Percentiles rank a stretch among this genome's conserved stretches.
phyloP scores from a whole-genome alignment of 1,139 yeast species.

The Scheffersomyces parashehatae region DNA sequence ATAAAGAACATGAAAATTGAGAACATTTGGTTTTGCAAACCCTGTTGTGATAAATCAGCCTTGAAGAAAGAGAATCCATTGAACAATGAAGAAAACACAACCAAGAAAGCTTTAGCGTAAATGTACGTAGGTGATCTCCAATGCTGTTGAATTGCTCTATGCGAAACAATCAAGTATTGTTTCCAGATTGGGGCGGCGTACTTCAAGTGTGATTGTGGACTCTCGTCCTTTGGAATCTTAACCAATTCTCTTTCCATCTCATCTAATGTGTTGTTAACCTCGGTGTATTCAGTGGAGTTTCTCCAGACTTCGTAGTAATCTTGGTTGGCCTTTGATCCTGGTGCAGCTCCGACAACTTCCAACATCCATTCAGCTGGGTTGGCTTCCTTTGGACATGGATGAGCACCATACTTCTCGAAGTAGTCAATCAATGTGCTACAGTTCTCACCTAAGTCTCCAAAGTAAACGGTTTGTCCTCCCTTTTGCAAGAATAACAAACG shows the following conservation, averaged over 20 bases:
- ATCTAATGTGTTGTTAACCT: slow-evolving; percentile 41
- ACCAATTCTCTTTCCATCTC: slow-evolving; percentile 47
- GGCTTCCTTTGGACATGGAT: slow-evolving; percentile 56
- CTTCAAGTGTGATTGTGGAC: slow-evolving; percentile 31
- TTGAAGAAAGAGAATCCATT: slow-evolving; percentile 77
- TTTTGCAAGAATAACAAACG: slow-evolving; percentile 67
- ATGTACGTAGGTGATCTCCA: slow-evolving; percentile 93
- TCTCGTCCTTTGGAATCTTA: slow-evolving; percentile 34
- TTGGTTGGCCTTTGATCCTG: slow-evolving; percentile 65
- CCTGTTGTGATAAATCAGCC: slow-evolving; percentile 60
- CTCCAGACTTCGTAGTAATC: slow-evolving; percentile 71
- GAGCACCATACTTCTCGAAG: slow-evolving; percentile 71
- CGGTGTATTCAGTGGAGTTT: slow-evolving; percentile 53
- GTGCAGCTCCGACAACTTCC: slow-evolving; percentile 79
- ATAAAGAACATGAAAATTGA: slow-evolving; percentile 57
- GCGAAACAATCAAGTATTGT: slow-evolving; percentile 55
- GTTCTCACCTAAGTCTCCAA: slow-evolving; percentile 74
- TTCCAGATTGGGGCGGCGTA: slow-evolving; percentile 48
- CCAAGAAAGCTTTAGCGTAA: slow-evolving; percentile 52
- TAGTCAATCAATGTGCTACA: slow-evolving; percentile 62
- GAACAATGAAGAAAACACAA: slow-evolving; percentile 53
- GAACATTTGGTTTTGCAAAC: slow-evolving; percentile 59
- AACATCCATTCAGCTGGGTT: slow-evolving; percentile 88
- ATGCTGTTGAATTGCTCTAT: slow-evolving; percentile 61
- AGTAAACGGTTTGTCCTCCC: slow-evolving; percentile 80